Evolutionary conservation across 345 rosid genomes (phyloP).

Genomic region (Arabis hirsuta): DNA sequence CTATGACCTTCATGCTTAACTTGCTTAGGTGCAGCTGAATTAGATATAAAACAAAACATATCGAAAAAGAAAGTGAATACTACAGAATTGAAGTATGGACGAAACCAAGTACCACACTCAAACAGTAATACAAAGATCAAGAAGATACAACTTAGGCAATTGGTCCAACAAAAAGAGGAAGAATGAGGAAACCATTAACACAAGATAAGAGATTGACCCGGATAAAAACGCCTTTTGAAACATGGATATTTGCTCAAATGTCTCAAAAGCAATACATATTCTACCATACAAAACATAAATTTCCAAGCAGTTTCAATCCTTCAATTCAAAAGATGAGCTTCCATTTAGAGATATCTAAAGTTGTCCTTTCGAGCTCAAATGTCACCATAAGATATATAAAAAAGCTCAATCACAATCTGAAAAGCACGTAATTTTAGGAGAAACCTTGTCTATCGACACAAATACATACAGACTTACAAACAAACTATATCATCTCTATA

Average conservation of each 20-base stretch:
- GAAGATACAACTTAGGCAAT: neutral
- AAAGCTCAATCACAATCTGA: slow-evolving; percentile 21
- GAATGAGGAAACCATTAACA: neutral
- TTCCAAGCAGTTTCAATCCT: neutral
- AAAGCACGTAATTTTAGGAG: slow-evolving; percentile 3
- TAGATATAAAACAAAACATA: slow-evolving; percentile 10
- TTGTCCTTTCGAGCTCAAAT: slow-evolving; percentile 8
- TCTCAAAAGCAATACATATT: neutral
- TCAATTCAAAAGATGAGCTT: neutral
- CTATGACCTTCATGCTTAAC: slow-evolving; percentile 49
- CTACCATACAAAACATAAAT: neutral
- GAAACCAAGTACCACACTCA: slow-evolving; percentile 6
- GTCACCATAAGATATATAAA: neutral
- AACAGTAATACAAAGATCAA: slow-evolving; percentile 12
- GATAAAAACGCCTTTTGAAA: neutral
- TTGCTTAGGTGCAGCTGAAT: slow-evolving; percentile 51
- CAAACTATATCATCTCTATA: slow-evolving; percentile 1
- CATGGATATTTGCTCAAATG: neutral
- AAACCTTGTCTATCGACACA: slow-evolving; percentile 20
- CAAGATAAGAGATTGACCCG: neutral
- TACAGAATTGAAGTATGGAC: neutral
- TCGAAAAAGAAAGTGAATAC: slow-evolving; percentile 2
- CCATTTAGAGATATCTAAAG: slow-evolving; percentile 1
- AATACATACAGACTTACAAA: slow-evolving; percentile 6
- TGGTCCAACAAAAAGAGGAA: neutral